Conservation (phyloP, 345 rosid species). For the Linum lewisii region DNA sequence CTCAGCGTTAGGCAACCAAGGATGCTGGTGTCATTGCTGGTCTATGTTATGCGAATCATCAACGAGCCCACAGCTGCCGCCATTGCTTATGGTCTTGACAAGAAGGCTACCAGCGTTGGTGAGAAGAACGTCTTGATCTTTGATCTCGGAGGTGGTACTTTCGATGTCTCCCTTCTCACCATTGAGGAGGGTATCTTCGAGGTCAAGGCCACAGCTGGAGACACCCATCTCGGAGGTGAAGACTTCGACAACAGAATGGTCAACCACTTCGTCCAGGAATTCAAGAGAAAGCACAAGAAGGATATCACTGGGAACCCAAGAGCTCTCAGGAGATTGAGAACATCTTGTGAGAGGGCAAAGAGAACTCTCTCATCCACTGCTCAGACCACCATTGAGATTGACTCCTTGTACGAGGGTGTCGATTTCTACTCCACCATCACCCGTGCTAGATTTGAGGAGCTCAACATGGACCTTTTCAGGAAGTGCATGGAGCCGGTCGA, state of each 20-base stretch:
- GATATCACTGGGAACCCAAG: slow-evolving; percentile 64
- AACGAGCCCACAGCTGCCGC: slow-evolving; percentile 80
- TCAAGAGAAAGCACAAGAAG: slow-evolving; percentile 64
- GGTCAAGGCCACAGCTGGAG: slow-evolving; percentile 74
- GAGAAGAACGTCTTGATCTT: slow-evolving; percentile 72
- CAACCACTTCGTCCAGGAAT: slow-evolving; percentile 62
- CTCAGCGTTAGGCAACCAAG: slow-evolving; percentile 75
- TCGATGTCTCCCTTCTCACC: slow-evolving; percentile 72
- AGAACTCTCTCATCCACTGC: slow-evolving; percentile 63
- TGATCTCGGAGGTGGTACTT: slow-evolving; percentile 78
- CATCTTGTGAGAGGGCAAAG: slow-evolving; percentile 59
- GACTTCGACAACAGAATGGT: slow-evolving; percentile 79
- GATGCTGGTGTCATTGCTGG: slow-evolving; percentile 82
- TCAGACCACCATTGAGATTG: slow-evolving; percentile 66
- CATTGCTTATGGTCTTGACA: slow-evolving; percentile 78
- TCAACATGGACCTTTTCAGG: slow-evolving; percentile 63
- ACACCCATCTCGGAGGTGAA: slow-evolving; percentile 74
- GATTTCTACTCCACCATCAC: slow-evolving; percentile 62
- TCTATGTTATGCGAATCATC: slow-evolving; percentile 62
- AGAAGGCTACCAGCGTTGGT: slow-evolving; percentile 63
- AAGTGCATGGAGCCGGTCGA: slow-evolving; percentile 72
- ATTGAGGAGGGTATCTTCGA: slow-evolving; percentile 75
- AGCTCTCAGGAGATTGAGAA: slow-evolving; percentile 75
- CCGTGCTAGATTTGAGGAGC: slow-evolving; percentile 64
- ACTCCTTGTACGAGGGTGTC: slow-evolving; percentile 58